Conservation (phyloP, 345 rosid species). For the Pugionium dolabratum region DNA sequence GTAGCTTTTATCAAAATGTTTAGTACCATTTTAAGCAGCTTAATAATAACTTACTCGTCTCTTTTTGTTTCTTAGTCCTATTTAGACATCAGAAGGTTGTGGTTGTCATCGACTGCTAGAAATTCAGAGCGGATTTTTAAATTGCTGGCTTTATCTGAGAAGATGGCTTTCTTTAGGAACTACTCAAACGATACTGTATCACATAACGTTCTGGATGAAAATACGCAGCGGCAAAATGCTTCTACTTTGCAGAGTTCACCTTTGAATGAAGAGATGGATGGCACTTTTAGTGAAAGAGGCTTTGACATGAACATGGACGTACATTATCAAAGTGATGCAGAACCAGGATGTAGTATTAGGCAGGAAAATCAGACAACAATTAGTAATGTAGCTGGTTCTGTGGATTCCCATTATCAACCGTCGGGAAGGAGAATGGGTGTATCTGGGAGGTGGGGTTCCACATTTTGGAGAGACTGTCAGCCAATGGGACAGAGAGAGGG, state of each 20-base stretch:
- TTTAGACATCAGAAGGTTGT: constrained; percentile 24
- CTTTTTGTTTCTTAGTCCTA: constrained; percentile 32
- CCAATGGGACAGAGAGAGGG: constrained; percentile 65
- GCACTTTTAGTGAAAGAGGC: constrained; percentile 58
- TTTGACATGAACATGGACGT: constrained; percentile 76
- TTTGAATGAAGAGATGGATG: constrained; percentile 52
- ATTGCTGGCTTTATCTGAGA: constrained; percentile 53
- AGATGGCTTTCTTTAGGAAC: constrained; percentile 87
- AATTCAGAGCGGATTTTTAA: constrained; percentile 1
- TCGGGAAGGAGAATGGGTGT: constrained; percentile 66
- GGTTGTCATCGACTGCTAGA: constrained; percentile 9
- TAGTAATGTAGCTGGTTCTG: constrained; percentile 40
- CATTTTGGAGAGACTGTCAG: constrained; percentile 98
- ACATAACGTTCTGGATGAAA: constrained; percentile 61
- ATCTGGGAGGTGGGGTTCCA: constrained; percentile 91
- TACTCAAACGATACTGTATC: constrained; percentile 61
- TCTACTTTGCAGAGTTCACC: constrained; percentile 49
- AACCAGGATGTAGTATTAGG: constrained; percentile 55
- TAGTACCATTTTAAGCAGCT: constrained; percentile 18
- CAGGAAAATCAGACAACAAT: constrained; percentile 47
- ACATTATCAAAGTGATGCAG: constrained; percentile 73
- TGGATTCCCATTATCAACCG: constrained; percentile 54
- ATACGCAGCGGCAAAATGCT: constrained; percentile 49
- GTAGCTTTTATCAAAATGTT: neutral
- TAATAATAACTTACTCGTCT: constrained; percentile 17